Conservation (phyloP, 345 rosid species). For the Hibiscus syriacus region DNA sequence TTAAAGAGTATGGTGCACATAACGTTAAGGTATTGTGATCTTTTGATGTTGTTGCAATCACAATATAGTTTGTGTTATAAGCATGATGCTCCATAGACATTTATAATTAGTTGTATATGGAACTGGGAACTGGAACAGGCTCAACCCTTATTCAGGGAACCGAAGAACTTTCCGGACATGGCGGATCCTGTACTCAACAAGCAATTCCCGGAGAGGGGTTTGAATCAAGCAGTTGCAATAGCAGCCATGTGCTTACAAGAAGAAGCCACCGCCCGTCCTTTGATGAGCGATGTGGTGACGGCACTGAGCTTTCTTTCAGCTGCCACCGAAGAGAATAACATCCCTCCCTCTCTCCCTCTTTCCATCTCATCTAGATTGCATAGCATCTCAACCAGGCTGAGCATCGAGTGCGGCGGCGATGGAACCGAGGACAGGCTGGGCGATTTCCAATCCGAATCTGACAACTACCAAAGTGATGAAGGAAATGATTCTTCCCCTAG, state of each 20-base stretch:
- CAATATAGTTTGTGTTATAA: too few relatives aligned
- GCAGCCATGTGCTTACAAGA: conserved; percentile 91
- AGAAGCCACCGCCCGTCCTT: conserved; percentile 56
- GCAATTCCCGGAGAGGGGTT: conserved; percentile 46
- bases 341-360: background rate
- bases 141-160: conserved; percentile 62
- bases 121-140: conserved; percentile 39
- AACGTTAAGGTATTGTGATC: background rate
- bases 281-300: conserved; percentile 64
- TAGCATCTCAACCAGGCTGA: background rate
- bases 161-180: conserved; percentile 41
- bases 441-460: too few relatives aligned
- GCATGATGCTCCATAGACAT: background rate
- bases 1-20: background rate
- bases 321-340: background rate
- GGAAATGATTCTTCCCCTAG: too few relatives aligned
- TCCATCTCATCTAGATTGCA: background rate
- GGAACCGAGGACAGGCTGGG: too few relatives aligned
- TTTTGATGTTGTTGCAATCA: background rate
- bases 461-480: too few relatives aligned
- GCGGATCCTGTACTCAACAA: conserved; percentile 63
- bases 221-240: conserved; percentile 78
- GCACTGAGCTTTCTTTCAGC: conserved; percentile 56
- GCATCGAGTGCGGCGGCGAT: background rate
- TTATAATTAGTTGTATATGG: background rate